A percentile compares a stretch with the other conserved stretches of the same genome.
Conservation (phyloP, 1,139 yeast species). For the Debaryomyces sp. region DNA sequence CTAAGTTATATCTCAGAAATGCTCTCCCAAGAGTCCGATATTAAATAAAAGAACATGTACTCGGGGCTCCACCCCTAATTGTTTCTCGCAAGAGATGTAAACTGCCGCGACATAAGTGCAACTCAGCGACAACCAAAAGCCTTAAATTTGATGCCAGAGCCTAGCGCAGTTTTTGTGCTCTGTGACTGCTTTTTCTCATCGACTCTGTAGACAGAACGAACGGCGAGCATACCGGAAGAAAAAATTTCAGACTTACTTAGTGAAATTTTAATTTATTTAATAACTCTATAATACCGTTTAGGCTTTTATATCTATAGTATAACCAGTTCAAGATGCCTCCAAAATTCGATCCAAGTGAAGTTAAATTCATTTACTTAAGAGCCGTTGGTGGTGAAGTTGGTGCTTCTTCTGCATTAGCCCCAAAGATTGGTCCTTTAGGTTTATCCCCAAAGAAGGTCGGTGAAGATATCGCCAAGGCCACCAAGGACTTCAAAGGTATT, state of each 20-base stretch:
- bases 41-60: not conserved
- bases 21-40: not conserved
- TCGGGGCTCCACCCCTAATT: not conserved
- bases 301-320: constrained; percentile 12
- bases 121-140: not conserved
- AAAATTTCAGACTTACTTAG: constrained; percentile 7
- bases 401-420: constrained; percentile 99
- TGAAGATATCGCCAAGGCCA: constrained; percentile 99
- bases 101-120: not conserved
- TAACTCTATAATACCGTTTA: constrained; percentile 8
- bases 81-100: too few species aligned
- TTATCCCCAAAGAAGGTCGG: constrained; percentile 99
- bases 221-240: constrained; percentile 3
- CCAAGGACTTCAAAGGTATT: constrained; percentile 98
- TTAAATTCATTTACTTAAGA: constrained; percentile 97
- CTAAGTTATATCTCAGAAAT: too few species aligned
- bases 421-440: constrained; percentile 99
- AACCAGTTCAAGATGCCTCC: constrained; percentile 69
- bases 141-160: not conserved
- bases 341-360: constrained; percentile 98
- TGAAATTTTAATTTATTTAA: constrained; percentile 2
- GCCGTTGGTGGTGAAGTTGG: constrained; percentile 99
- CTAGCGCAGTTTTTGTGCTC: not conserved
- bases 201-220: not conserved
- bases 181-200: constrained; percentile 4